These are phyloP conservation scores for Acanthamoeba sp. DNA, from an alignment of 208 protist species.

Conservation along the genomic window DNA sequence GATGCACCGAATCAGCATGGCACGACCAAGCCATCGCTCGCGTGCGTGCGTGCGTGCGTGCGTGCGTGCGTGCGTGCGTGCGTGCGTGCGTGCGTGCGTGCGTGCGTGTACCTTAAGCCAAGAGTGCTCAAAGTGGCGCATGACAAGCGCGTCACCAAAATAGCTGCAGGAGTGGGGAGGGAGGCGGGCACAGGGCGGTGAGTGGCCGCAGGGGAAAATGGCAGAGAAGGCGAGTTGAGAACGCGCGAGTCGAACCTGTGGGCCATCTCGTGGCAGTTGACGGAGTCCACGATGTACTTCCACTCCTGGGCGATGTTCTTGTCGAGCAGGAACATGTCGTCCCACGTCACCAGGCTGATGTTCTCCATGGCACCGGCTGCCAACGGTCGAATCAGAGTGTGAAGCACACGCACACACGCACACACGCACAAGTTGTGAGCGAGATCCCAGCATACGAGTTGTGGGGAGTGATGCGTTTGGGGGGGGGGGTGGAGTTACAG, in stretches of 20 bases:
- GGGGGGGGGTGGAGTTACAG: no score
- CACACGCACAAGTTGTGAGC: no score
- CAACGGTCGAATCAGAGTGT: not conserved
- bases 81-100: no score
- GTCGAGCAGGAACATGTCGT: slow-evolving; percentile 43
- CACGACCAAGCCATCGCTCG: not conserved
- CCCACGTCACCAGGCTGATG: slow-evolving; percentile 64
- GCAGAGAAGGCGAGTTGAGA: not conserved
- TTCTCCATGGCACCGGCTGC: slow-evolving; percentile 46
- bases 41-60: no score
- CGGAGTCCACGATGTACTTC: slow-evolving; percentile 1
- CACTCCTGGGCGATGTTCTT: slow-evolving; percentile 30
- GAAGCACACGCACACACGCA: no score
- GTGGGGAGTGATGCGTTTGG: not conserved
- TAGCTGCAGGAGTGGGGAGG: slow-evolving; percentile 48
- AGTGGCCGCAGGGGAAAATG: not conserved
- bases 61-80: not conserved
- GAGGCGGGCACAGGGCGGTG: no score
- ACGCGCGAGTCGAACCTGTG: not conserved
- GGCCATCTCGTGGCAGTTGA: slow-evolving; percentile 50
- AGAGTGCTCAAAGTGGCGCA: slow-evolving; percentile 60
- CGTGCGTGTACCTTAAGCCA: slow-evolving; percentile 12
- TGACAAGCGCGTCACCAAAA: slow-evolving; percentile 59
- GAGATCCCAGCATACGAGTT: no score
- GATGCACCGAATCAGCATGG: not conserved